phyloP scores from a whole-genome alignment of 345 rosid species.

The Cardamine chenopodiifolia region DNA sequence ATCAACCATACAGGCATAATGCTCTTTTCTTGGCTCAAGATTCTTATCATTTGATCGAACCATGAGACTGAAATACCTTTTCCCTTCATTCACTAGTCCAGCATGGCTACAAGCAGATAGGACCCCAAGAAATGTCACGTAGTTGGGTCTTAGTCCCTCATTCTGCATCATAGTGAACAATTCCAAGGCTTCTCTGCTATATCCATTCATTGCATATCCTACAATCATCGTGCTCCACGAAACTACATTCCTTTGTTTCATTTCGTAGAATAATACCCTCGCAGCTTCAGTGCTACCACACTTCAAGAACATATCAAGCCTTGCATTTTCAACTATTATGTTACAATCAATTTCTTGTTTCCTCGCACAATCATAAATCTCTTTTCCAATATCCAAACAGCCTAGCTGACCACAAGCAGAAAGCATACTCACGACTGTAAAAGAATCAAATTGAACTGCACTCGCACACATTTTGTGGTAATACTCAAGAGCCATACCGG shows the following conservation, averaged over 20 bases:
- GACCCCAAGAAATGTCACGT: constrained; percentile 50
- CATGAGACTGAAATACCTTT: constrained; percentile 42
- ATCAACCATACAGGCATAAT: constrained; percentile 58
- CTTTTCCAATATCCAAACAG: constrained; percentile 49
- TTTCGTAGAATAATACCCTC: constrained; percentile 39
- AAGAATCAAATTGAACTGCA: constrained; percentile 45
- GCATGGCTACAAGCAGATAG: constrained; percentile 57
- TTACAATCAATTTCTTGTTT: constrained; percentile 43
- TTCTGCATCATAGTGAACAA: constrained; percentile 46
- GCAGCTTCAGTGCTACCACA: constrained; percentile 50
- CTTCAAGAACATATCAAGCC: constrained; percentile 55
- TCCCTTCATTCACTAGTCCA: constrained; percentile 49
- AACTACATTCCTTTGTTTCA: constrained; percentile 50
- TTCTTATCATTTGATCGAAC: constrained; percentile 41
- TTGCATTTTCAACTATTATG: constrained; percentile 51
- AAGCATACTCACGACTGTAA: constrained; percentile 50
- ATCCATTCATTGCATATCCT: constrained; percentile 55
- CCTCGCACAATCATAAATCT: constrained; percentile 39
- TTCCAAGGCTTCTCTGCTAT: constrained; percentile 50
- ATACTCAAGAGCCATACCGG: constrained; percentile 46
- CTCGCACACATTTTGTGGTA: constrained; percentile 43
- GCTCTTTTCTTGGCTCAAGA: constrained; percentile 50
- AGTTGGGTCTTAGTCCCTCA: constrained; percentile 46
- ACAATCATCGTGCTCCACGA: constrained; percentile 57
- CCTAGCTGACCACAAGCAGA: constrained; percentile 59